Base-by-base conservation (phyloP, 75 land plant species). In the Pinus tabuliformis region DNA sequence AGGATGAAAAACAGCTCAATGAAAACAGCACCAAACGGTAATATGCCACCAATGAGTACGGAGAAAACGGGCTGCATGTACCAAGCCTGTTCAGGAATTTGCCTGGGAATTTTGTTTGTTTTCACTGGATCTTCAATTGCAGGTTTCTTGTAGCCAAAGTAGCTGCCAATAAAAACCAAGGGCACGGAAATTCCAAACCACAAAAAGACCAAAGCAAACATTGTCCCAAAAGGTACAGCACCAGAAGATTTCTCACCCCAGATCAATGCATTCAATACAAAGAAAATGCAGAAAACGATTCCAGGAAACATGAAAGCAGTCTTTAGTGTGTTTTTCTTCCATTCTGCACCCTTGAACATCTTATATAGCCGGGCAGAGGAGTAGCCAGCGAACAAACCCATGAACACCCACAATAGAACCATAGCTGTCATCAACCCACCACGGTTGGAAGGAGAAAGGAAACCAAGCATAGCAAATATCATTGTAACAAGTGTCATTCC, bases 151-250 rank as follows among this genome's bases (percentile, higher is more conserved):
- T 77, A 83, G 1, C 90, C 90, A 36, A 88, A 58, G 56, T 86
- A 88, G 61, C 83, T 72, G 2, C 89, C 90, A n/a, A 86, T 62
- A 73, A 86, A 88, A 16, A 86, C 90, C 28, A 86, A 76, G 36
- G 89, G 90, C 6, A 88, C 89, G 15, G 90, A 88, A 72, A 88
- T 88, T 13, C 90, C 90, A 79, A 88, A 88, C 88, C 89, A 88
- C 5, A 83, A 78, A 33, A 82, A 80, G 21, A 88, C 87, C 8
- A 87, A 58, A 14, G 83, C 88, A 76, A 85, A 85, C 89, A 87
- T 87, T 36, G 86, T 86, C 2, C 74, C 72, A 63, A 86, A 86
- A 22, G 87, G 87, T 4, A 86, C 82, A 21, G 81, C 87, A 57
- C 90, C 90, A 37, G 85, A 82, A 4, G 90, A 88, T 56, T 88